phyloP scores from a whole-genome alignment of 176 grass and related monocot genomes.

The Poa pratensis region DNA sequence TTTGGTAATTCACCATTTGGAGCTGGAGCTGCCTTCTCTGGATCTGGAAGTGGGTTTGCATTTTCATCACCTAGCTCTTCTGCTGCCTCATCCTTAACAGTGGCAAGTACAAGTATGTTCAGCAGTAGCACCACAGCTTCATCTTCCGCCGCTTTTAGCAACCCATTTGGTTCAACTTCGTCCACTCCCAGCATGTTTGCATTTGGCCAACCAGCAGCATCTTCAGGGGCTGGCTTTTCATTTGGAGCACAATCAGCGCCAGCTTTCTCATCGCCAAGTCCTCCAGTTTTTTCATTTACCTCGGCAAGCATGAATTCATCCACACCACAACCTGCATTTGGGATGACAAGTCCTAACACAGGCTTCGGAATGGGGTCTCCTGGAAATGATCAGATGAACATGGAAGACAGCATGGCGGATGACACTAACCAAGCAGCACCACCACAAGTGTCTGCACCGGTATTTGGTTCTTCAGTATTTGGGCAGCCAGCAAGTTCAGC shows the following conservation, averaged over 20 bases:
- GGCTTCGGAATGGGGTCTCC: constrained; percentile 48
- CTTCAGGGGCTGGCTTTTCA: constrained; percentile 51
- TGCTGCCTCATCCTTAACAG: constrained; percentile 35
- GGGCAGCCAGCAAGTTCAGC: constrained; percentile 45
- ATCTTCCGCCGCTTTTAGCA: constrained; percentile 41
- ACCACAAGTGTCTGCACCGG: constrained; percentile 28
- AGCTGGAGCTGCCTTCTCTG: constrained; percentile 42
- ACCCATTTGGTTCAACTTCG: constrained; percentile 56
- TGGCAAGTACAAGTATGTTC: constrained; percentile 41
- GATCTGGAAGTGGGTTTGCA: constrained; percentile 42
- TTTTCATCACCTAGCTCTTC: constrained; percentile 62
- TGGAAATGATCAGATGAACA: constrained; percentile 73
- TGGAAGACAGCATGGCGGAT: constrained; percentile 70
- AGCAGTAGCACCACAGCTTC: constrained; percentile 34
- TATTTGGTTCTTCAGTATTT: constrained; percentile 56
- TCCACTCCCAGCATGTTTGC: constrained; percentile 47
- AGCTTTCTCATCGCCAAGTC: constrained; percentile 40
- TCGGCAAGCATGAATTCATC: constrained; percentile 46
- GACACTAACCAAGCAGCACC: constrained; percentile 51
- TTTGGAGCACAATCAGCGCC: constrained; percentile 49
- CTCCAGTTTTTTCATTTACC: constrained; percentile 58
- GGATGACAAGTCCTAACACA: constrained; percentile 39
- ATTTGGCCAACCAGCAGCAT: constrained; percentile 57
- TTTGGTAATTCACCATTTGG: constrained; percentile 58
- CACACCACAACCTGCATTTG: constrained; percentile 52